A percentile compares a stretch with the other conserved stretches of the same genome.
Evolutionary conservation across 1,284 basidiomycete genomes (phyloP).

Genomic region (Ustilago crameri): DNA sequence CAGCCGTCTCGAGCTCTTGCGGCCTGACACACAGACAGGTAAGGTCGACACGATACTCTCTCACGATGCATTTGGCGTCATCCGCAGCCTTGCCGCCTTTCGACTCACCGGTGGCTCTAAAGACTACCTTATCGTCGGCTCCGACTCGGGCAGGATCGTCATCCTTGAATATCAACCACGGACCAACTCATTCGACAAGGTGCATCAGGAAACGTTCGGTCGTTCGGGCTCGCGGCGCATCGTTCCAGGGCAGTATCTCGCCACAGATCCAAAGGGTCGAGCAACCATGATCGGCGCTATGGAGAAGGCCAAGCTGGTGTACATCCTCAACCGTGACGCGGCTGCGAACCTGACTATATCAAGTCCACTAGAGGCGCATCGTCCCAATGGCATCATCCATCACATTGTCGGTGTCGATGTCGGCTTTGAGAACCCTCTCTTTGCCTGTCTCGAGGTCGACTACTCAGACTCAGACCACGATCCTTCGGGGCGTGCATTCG

Average conservation of each 20-base stretch:
- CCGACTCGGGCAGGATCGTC: slow-evolving; percentile 65
- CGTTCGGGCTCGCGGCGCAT: slow-evolving; percentile 64
- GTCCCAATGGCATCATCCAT: slow-evolving; percentile 61
- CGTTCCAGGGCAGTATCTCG: slow-evolving; percentile 66
- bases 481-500: slow-evolving; percentile 59
- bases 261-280: slow-evolving; percentile 66
- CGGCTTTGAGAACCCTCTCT: slow-evolving; percentile 66
- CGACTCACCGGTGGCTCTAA: slow-evolving; percentile 60
- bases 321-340: slow-evolving; percentile 65
- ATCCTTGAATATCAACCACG: slow-evolving; percentile 62
- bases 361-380: slow-evolving; percentile 66
- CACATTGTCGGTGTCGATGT: slow-evolving; percentile 66
- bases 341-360: slow-evolving; percentile 67
- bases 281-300: slow-evolving; percentile 66
- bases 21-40: slow-evolving; percentile 61
- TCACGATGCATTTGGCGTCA: slow-evolving; percentile 61
- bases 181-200: slow-evolving; percentile 57
- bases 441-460: slow-evolving; percentile 66
- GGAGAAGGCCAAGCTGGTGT: slow-evolving; percentile 66
- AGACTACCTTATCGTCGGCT: slow-evolving; percentile 66
- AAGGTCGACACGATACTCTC: slow-evolving; percentile 51
- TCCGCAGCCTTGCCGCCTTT: slow-evolving; percentile 64
- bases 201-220: slow-evolving; percentile 66
- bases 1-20: slow-evolving; percentile 58
- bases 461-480: slow-evolving; percentile 66